Conservation (phyloP, 805 yeast genomes). For the Nakazawaea ishiwadae region DNA sequence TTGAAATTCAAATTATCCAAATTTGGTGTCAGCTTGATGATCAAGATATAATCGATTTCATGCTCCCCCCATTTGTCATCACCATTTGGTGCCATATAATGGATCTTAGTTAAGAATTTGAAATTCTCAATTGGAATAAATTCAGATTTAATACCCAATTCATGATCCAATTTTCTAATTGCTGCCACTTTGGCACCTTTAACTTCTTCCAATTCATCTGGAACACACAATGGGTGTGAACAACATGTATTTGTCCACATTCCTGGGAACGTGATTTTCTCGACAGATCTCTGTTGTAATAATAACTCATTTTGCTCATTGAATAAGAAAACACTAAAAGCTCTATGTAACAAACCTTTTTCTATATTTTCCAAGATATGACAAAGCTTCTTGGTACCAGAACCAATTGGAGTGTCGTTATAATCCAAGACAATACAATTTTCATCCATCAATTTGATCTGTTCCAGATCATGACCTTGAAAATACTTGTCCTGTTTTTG, state of each 20-base stretch:
- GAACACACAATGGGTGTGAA: slow-evolving; percentile 90
- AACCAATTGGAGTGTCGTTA: slow-evolving; percentile 83
- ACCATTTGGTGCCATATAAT: slow-evolving; percentile 82
- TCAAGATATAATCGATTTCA: slow-evolving; percentile 91
- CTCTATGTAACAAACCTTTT: slow-evolving; percentile 86
- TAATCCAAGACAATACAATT: slow-evolving; percentile 90
- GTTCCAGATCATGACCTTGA: slow-evolving; percentile 89
- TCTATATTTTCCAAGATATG: slow-evolving; percentile 86
- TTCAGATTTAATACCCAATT: slow-evolving; percentile 70
- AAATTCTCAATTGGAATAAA: slow-evolving; percentile 64
- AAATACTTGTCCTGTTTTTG: slow-evolving; percentile 45
- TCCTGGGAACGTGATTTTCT: slow-evolving; percentile 92
- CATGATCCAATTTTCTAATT: slow-evolving; percentile 87
- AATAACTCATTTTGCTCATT: slow-evolving; percentile 70
- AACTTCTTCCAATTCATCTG: slow-evolving; percentile 70
- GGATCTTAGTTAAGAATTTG: slow-evolving; percentile 87
- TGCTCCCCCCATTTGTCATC: slow-evolving; percentile 92
- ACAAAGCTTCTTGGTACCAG: slow-evolving; percentile 89
- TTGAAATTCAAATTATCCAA: slow-evolving; percentile 55
- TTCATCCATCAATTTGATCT: slow-evolving; percentile 92
- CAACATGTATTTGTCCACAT: slow-evolving; percentile 99
- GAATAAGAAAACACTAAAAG: slow-evolving; percentile 93
- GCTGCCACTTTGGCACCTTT: slow-evolving; percentile 86
- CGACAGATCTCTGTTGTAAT: slow-evolving; percentile 93
- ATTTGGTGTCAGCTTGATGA: slow-evolving; percentile 53